Base-by-base conservation (phyloP, 2,329 filamentous ascomycete species). In the Scedosporium minutisporum region DNA sequence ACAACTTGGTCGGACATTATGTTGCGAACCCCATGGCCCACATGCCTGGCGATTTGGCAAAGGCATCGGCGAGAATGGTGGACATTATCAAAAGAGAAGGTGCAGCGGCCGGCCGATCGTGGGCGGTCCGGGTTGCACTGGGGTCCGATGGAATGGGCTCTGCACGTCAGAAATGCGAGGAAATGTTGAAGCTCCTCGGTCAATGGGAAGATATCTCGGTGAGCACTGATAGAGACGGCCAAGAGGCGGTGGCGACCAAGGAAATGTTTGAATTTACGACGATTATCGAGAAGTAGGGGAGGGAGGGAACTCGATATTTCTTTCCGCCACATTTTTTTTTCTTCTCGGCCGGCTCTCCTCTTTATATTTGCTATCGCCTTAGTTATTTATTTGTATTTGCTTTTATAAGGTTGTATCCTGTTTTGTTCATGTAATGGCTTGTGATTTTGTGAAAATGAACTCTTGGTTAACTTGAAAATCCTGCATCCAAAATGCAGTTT, bases 51-150 rank as follows among this genome's bases (percentile, higher is more conserved):
- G 68, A 71, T 25, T 51, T 69, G 1, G 55, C 18, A 1, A 71
- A 68, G 62, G 66, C 67, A 1, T 68, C 68, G 5, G 44, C 42
- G 16, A 44, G 59, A 9, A 70, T 73, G 12, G 66, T 67, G 9
- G 69, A 71, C 60, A 64, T 72, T n/a, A 63, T 72, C 29, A 71
- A 70, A 61, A 18, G 66, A 3, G 69, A 72, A 53, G 70, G 70
- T 0, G 38, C 68, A 7, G 69, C 68, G 1, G 66, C 62, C 4
- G 68, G 66, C 0, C 69, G 65, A 58, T 57, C 65, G 3, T 71
- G 69, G 67, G 65, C 69, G 0, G 63, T 69, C 6, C 67, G 72
- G 1, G 63, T 74, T 0, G 67, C 71, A 7, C 62, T 75, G 3
- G 73, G 73, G 1, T 68, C 66, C 5, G 73, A 75, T 63, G 66